Evolutionary conservation across 1,284 basidiomycete species (phyloP).

Genomic region (Exobasidium rhododendri): DNA sequence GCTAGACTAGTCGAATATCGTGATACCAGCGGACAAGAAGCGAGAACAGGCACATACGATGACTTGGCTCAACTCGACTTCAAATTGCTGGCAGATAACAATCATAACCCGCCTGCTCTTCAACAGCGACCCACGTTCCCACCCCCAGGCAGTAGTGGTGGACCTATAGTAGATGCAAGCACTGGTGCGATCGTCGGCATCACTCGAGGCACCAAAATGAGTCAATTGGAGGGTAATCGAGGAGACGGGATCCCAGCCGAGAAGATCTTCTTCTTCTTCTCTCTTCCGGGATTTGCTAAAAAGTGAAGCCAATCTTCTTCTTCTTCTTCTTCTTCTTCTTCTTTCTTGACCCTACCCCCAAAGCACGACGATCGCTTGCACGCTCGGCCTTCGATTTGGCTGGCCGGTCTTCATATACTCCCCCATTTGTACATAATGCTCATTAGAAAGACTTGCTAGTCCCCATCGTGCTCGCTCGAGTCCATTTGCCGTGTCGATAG

Average conservation of each 20-base stretch:
- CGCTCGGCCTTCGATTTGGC: no score
- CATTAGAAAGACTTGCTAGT: no score
- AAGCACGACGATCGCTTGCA: no score
- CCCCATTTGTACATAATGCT: no score
- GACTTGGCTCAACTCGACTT: slow-evolving; percentile 62
- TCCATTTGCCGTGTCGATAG: no score
- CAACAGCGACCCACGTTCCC: slow-evolving; percentile 56
- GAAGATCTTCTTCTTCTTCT: slow-evolving; percentile 62
- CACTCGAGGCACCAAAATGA: slow-evolving; percentile 65
- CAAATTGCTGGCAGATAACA: slow-evolving; percentile 31
- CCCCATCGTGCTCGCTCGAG: no score
- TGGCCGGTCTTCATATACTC: no score
- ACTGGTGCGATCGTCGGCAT: slow-evolving; percentile 68
- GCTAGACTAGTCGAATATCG: slow-evolving; percentile 49
- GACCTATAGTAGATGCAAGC: slow-evolving; percentile 67
- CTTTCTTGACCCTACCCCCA: no score
- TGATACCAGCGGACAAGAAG: slow-evolving; percentile 38
- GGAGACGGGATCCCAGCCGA: slow-evolving; percentile 72
- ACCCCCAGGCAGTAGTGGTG: slow-evolving; percentile 68
- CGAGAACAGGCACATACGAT: slow-evolving; percentile 67
- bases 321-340: no score
- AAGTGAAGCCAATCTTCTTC: no score
- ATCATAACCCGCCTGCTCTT: slow-evolving; percentile 35
- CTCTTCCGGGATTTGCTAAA: slow-evolving; percentile 41
- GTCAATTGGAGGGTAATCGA: slow-evolving; percentile 60